Evolutionary conservation across 75 land plant genomes (phyloP), one percentile per base, ranked within the genome.

Genomic region (Selaginella tamariscina): DNA sequence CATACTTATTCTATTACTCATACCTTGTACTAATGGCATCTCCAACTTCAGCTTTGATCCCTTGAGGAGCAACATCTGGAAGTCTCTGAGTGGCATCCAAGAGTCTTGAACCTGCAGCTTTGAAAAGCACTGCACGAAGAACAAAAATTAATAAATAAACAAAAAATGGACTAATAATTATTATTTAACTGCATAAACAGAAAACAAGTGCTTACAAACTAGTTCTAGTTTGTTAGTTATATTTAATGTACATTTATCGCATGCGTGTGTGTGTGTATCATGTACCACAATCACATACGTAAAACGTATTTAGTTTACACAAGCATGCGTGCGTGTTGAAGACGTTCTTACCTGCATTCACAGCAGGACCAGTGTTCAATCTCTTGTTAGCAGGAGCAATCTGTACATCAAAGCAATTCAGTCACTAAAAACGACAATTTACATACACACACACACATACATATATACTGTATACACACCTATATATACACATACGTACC

Each of bases 401-500:
- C 49, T 39, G 49, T 15, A 39, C 49, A 39, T 5, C 5, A 5
- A 39, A 39, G 49, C 11, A 39, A 39, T 39, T 39, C n/a, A 39
- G 49, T 15, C 49, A 5, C 49, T 15, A 39, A 39, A n/a, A n/a
- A n/a, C n/a, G n/a, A n/a, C n/a, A n/a, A n/a, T n/a, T n/a, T n/a
- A n/a, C n/a, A n/a, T n/a, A n/a, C n/a, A n/a, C n/a, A n/a, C n/a
- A n/a, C n/a, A n/a, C n/a, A n/a, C n/a, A n/a, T n/a, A n/a, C n/a
- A n/a, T n/a, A n/a, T n/a, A n/a, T n/a, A n/a, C n/a, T n/a, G n/a
- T n/a, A n/a, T n/a, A n/a, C n/a, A n/a, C n/a, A n/a, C n/a, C n/a
- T n/a, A n/a, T n/a, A n/a, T n/a, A n/a, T n/a, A n/a, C n/a, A n/a
- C 15, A 54, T 24, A 55, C 71, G 27, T 27, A 74, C 76, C 66